phyloP scores from a whole-genome alignment of 2,329 filamentous ascomycete species.

The Colletotrichum cordylinicola region DNA sequence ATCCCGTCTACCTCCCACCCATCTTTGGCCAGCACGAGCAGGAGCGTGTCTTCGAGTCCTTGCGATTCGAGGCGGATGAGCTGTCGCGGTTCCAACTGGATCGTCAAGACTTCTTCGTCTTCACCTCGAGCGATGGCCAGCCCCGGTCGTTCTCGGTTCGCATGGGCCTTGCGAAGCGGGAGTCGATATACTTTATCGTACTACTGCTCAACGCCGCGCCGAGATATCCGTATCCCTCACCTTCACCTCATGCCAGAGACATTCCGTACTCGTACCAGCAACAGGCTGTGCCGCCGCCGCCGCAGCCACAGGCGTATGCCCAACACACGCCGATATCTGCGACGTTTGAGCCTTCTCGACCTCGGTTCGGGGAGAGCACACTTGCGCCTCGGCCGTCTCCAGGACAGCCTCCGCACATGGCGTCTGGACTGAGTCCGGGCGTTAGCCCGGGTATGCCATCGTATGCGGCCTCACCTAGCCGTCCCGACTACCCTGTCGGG shows the following conservation, averaged over 20 bases:
- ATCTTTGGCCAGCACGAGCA: conserved; percentile 63
- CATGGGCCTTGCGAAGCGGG: conserved; percentile 63
- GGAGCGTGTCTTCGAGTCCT: conserved; percentile 58
- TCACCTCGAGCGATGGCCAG: conserved; percentile 58
- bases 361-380: conserved; percentile 42
- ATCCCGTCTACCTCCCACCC: conserved; percentile 68
- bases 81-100: conserved; percentile 57
- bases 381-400: conserved; percentile 34
- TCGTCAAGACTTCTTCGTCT: conserved; percentile 60
- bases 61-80: conserved; percentile 61
- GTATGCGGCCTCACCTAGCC: conserved; percentile 52
- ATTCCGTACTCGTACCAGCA: conserved; percentile 47
- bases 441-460: conserved; percentile 47
- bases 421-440: conserved; percentile 45
- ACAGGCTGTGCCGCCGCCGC: conserved; percentile 33
- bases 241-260: conserved; percentile 51
- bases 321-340: conserved; percentile 53
- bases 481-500: conserved; percentile 48
- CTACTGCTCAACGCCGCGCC: conserved; percentile 46
- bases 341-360: conserved; percentile 51
- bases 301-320: conserved; percentile 35
- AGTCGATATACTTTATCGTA: conserved; percentile 68
- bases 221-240: conserved; percentile 48
- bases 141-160: conserved; percentile 55
- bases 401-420: conserved; percentile 35